phyloP scores from a whole-genome alignment of 352 stramenopile species.

The Phytopythium montanum region DNA sequence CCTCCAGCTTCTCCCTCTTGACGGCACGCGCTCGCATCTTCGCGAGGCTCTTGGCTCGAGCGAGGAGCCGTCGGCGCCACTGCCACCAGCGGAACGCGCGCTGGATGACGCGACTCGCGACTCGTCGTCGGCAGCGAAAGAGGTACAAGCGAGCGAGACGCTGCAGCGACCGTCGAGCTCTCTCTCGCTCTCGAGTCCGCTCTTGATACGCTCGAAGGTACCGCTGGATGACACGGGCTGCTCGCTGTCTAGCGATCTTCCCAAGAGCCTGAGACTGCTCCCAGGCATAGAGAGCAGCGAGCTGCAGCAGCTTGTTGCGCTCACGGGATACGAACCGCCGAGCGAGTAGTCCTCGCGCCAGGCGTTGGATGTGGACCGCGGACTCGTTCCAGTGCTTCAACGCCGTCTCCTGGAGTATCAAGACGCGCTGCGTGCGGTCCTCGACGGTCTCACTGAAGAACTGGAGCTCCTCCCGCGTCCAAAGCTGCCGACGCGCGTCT shows the following conservation, averaged over 20 bases:
- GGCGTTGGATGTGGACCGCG: constrained; percentile 35
- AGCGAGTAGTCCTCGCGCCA: constrained; percentile 30
- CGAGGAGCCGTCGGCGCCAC: constrained; percentile 24
- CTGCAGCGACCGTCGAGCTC: constrained; percentile 29
- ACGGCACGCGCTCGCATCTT: constrained; percentile 23
- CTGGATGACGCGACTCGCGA: constrained; percentile 30
- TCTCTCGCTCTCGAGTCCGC: constrained; percentile 15
- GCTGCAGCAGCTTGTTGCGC: constrained; percentile 20
- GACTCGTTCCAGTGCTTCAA: constrained; percentile 34
- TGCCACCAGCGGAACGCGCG: constrained; percentile 28
- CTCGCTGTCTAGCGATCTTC: constrained; percentile 17
- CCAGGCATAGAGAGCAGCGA: constrained; percentile 15
- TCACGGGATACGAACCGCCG: constrained; percentile 30
- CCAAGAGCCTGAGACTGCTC: constrained; percentile 18
- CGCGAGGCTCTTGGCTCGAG: constrained; percentile 20
- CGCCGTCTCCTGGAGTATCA: constrained; percentile 31
- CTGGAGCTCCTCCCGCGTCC: constrained; percentile 39
- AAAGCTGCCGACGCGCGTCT: constrained; percentile 34
- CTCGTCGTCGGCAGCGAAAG: constrained; percentile 24
- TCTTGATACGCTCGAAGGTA: constrained; percentile 23
- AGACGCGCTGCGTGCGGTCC: constrained; percentile 24
- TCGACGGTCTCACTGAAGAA: constrained; percentile 36
- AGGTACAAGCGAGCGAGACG: constrained; percentile 22
- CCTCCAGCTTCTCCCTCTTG: constrained; percentile 29
- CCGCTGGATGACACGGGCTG: constrained; percentile 31